These are phyloP conservation scores for Ceratocystis cacaofunesta DNA, from an alignment of 2,329 filamentous ascomycete species.

Conservation along the genomic window DNA sequence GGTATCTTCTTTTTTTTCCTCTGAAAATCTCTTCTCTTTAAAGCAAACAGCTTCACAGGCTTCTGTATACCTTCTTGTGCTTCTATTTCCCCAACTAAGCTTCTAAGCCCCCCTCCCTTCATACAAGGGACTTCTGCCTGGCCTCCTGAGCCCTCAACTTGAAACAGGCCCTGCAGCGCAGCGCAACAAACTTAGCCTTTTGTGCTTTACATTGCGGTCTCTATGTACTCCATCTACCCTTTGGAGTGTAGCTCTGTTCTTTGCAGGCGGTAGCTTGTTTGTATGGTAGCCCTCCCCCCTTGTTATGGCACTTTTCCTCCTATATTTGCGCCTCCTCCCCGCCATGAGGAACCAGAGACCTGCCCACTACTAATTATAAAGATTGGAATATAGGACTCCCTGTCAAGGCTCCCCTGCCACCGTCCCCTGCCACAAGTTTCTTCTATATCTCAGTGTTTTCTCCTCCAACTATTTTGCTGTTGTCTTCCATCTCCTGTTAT, in stretches of 20 bases:
- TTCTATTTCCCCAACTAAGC: neutral
- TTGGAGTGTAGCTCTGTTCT: neutral
- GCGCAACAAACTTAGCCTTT: neutral
- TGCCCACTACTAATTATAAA: neutral
- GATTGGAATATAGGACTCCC: slow-evolving; percentile 1
- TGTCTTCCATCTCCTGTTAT: neutral
- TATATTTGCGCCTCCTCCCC: neutral
- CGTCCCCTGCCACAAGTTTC: neutral
- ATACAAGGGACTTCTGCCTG: neutral
- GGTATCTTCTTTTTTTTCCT: neutral
- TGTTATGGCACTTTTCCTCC: neutral
- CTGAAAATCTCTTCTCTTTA: neutral
- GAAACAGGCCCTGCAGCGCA: neutral
- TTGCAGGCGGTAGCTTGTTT: neutral
- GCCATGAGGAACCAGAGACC: neutral
- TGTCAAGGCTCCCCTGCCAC: neutral
- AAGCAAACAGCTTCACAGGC: neutral
- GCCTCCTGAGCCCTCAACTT: neutral
- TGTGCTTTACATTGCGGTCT: neutral
- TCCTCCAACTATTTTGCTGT: neutral
- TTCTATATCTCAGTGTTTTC: slow-evolving; percentile 5
- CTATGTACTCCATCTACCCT: neutral
- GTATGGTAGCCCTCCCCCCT: neutral
- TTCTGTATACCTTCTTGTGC: neutral
- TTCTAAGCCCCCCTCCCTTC: neutral